These are phyloP conservation scores for Vitellaria paradoxa DNA, from an alignment of 179 eudicot genomes.

Conservation along the genomic window DNA sequence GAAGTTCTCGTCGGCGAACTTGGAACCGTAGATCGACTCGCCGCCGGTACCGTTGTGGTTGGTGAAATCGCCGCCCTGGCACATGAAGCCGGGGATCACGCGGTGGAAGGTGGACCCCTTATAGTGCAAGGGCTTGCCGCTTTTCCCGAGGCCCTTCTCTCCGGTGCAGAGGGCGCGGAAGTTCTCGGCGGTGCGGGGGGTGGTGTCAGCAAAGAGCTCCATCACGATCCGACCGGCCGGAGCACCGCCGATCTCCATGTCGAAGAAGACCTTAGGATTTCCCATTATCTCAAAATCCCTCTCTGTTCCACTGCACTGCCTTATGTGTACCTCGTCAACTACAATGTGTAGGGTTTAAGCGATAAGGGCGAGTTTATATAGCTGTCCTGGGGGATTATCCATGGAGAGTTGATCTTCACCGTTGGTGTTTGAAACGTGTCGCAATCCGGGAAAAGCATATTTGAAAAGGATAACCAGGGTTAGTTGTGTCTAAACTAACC, in stretches of 20 bases:
- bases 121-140: conserved; percentile 41
- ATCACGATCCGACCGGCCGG: conserved; percentile 44
- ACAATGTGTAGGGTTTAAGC: too few species aligned
- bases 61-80: conserved; percentile 62
- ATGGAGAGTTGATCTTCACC: too few species aligned
- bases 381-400: too few species aligned
- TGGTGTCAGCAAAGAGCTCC: conserved; percentile 40
- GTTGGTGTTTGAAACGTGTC: too few species aligned
- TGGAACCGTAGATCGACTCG: conserved; percentile 45
- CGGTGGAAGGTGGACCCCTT: conserved; percentile 50
- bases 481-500: too few species aligned
- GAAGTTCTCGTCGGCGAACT: conserved; percentile 51
- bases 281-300: neutral
- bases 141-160: conserved; percentile 37
- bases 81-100: conserved; percentile 43
- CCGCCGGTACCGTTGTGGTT: conserved; percentile 53
- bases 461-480: too few species aligned
- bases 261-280: conserved; percentile 51
- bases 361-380: too few species aligned
- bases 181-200: conserved; percentile 45
- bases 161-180: conserved; percentile 57
- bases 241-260: conserved; percentile 28
- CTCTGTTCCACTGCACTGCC: too few species aligned
- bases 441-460: too few species aligned
- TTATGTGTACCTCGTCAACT: too few species aligned